These are phyloP conservation scores for Leishmania amazonensis DNA, from an alignment of 208 protist species.

Conservation along the genomic window DNA sequence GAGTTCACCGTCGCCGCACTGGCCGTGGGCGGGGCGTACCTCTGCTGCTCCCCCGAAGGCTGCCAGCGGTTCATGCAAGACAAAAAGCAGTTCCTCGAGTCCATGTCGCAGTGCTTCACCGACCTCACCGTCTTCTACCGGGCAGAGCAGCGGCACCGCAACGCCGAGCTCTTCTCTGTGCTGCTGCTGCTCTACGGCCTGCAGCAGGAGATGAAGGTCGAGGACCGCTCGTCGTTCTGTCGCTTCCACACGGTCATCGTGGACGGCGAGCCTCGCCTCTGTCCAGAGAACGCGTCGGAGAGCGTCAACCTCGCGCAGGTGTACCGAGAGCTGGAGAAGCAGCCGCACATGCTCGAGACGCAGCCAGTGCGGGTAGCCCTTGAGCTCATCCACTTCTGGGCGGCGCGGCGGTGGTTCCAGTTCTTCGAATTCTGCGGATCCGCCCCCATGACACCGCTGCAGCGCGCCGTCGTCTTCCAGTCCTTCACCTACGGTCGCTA, in stretches of 20 bases:
- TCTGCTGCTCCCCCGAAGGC: conserved; percentile 61
- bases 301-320: conserved; percentile 79
- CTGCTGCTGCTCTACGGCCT: conserved; percentile 84
- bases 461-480: conserved; percentile 74
- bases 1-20: conserved; percentile 86
- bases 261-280: conserved; percentile 23
- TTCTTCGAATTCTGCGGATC: conserved; percentile 71
- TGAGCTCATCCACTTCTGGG: conserved; percentile 70
- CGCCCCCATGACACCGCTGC: conserved; percentile 59
- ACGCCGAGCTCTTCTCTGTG: conserved; percentile 80
- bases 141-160: conserved; percentile 53
- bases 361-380: conserved; percentile 60
- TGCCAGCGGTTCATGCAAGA: conserved; percentile 70
- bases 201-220: conserved; percentile 71
- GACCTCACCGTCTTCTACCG: conserved; percentile 80
- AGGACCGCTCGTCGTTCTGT: conserved; percentile 79
- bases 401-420: conserved; percentile 66
- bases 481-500: conserved; percentile 88
- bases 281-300: conserved; percentile 46
- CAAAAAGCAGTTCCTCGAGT: conserved; percentile 87
- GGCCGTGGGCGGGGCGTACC: conserved; percentile 58
- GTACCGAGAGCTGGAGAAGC: conserved; percentile 71
- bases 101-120: conserved; percentile 87
- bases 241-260: conserved; percentile 32
- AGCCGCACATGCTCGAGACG: conserved; percentile 63